phyloP scores from a whole-genome alignment of 257 asterid genomes.

The Henckelia pumila region DNA sequence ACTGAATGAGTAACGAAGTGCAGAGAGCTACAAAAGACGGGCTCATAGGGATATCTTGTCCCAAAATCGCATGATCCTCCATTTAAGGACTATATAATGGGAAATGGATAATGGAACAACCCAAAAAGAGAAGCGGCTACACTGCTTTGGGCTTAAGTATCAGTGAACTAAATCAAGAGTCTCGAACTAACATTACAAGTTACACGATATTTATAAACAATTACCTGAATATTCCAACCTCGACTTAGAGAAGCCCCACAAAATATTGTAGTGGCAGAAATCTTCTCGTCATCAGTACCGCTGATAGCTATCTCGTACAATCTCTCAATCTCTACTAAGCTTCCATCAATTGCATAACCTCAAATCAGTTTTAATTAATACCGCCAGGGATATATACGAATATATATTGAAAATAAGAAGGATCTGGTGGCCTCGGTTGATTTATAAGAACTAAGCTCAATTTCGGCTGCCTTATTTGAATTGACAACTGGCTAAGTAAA shows the following conservation, averaged over 20 bases:
- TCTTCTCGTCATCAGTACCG: slow-evolving; percentile 90
- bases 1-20: slow-evolving; percentile 12
- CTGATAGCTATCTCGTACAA: slow-evolving; percentile 81
- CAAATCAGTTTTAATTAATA: slow-evolving; percentile 59
- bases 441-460: slow-evolving; percentile 18
- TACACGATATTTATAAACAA: slow-evolving; percentile 19
- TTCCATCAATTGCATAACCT: slow-evolving; percentile 65
- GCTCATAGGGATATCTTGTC: slow-evolving; percentile 10
- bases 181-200: background rate
- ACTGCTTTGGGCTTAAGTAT: background rate
- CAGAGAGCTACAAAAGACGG: background rate
- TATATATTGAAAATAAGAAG: slow-evolving; percentile 5
- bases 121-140: slow-evolving; percentile 14
- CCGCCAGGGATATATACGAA: slow-evolving; percentile 19
- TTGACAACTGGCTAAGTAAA: slow-evolving; percentile 16
- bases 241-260: slow-evolving; percentile 95
- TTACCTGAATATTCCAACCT: slow-evolving; percentile 99
- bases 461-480: background rate
- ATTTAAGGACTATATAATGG: slow-evolving; percentile 13
- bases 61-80: slow-evolving; percentile 15
- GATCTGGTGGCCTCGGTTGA: slow-evolving; percentile 21
- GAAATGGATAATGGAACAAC: slow-evolving; percentile 13
- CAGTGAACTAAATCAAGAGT: slow-evolving; percentile 3
- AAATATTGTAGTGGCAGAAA: slow-evolving; percentile 85
- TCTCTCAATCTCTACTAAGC: slow-evolving; percentile 98